Conservation (phyloP, 345 rosid species). For the Hypericum androsaemum region DNA sequence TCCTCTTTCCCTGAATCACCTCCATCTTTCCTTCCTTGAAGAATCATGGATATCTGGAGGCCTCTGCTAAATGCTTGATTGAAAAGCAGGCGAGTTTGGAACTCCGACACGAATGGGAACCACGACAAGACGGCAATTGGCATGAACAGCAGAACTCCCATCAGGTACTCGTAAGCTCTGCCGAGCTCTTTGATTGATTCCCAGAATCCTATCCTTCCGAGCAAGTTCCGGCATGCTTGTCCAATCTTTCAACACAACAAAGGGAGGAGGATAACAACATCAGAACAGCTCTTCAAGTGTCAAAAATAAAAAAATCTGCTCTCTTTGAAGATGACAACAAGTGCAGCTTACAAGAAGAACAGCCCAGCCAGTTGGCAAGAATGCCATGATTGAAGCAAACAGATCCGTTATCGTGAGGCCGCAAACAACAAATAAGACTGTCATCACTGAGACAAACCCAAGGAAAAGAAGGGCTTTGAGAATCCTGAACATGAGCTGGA, state of each 20-base stretch:
- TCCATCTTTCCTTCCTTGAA: slow-evolving; percentile 44
- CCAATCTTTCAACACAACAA: slow-evolving; percentile 33
- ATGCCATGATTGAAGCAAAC: slow-evolving; percentile 65
- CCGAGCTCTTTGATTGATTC: slow-evolving; percentile 79
- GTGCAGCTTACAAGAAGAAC: slow-evolving; percentile 60
- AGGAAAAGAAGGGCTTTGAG: slow-evolving; percentile 93
- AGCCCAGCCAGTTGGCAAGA: slow-evolving; percentile 90
- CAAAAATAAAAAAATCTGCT: slow-evolving; percentile 6
- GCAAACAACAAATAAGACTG: slow-evolving; percentile 58
- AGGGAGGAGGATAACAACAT: no score
- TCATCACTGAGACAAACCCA: slow-evolving; percentile 77
- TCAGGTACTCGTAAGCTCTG: slow-evolving; percentile 73
- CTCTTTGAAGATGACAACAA: not conserved
- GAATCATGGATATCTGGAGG: slow-evolving; percentile 87
- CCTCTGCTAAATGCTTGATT: slow-evolving; percentile 97
- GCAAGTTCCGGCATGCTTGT: slow-evolving; percentile 48
- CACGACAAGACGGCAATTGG: slow-evolving; percentile 69
- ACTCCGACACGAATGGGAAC: slow-evolving; percentile 82
- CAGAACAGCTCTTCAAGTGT: slow-evolving; percentile 42
- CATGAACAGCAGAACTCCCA: slow-evolving; percentile 64
- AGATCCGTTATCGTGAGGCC: slow-evolving; percentile 62
- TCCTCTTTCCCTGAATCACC: no score
- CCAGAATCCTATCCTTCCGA: slow-evolving; percentile 54
- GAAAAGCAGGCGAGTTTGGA: slow-evolving; percentile 85
- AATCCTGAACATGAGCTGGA: slow-evolving; percentile 87